Conservation (phyloP, 2,329 filamentous ascomycete genomes). For the Beauveria scarabaeidicola region DNA sequence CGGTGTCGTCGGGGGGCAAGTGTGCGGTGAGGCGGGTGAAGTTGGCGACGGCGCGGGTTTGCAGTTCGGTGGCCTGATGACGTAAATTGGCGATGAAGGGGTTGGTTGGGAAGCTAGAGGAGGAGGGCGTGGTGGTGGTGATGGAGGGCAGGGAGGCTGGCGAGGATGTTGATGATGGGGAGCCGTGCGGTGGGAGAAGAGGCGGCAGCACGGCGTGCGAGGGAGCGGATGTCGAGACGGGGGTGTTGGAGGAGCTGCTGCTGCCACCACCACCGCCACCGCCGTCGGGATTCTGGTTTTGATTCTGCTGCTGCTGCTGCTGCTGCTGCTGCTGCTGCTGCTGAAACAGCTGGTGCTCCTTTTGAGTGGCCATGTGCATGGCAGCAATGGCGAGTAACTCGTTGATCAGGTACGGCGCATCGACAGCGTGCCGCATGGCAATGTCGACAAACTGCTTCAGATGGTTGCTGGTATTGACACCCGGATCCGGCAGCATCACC, state of each 20-base stretch:
- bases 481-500: conserved; percentile 16
- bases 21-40: conserved; percentile 25
- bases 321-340: conserved; percentile 1
- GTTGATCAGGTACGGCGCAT: conserved; percentile 37
- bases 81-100: conserved; percentile 18
- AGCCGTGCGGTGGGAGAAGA: conserved; percentile 5
- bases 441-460: conserved; percentile 22
- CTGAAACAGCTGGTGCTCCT: conserved; percentile 17
- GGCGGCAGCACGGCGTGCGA: conserved; percentile 6
- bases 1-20: conserved; percentile 18
- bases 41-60: conserved; percentile 33
- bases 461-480: conserved; percentile 15
- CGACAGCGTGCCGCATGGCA: conserved; percentile 23
- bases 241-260: conserved; percentile 1
- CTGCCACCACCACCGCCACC: not conserved
- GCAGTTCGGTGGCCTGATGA: conserved; percentile 33
- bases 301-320: not conserved
- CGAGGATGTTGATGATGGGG: conserved; percentile 14
- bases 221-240: conserved; percentile 14
- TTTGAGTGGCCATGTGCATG: conserved; percentile 23
- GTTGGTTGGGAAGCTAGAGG: conserved; percentile 6
- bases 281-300: not conserved
- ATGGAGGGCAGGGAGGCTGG: conserved; percentile 10
- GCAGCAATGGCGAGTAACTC: conserved; percentile 38
- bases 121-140: not conserved